Percentiles rank a stretch among this genome's conserved stretches.
Evolutionary conservation across 1,284 basidiomycete genomes (phyloP).

Genomic region (Rhodotorula sp.): DNA sequence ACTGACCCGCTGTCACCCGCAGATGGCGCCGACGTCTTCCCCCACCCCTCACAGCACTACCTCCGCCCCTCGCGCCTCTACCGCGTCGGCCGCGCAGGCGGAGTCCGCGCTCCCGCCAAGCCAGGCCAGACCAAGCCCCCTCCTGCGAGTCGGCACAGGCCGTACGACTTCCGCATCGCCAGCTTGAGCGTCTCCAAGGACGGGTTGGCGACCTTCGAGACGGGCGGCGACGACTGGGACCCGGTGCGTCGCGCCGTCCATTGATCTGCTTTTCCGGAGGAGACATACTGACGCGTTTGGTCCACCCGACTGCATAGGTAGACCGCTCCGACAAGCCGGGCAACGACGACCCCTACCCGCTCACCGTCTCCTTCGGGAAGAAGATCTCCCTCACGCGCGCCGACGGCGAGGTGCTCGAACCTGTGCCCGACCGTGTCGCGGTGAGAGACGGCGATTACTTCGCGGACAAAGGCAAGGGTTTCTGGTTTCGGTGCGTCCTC

Average conservation of each 20-base stretch:
- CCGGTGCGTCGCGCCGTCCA: neutral
- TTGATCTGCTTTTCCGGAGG: neutral
- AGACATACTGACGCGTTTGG: neutral
- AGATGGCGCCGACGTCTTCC: constrained; percentile 5
- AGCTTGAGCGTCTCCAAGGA: constrained; percentile 20
- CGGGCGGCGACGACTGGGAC: constrained; percentile 22
- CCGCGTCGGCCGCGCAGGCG: constrained; percentile 30
- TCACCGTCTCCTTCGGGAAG: constrained; percentile 12
- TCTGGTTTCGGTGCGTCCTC: constrained; percentile 19
- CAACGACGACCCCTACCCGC: constrained; percentile 31
- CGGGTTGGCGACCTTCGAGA: constrained; percentile 21
- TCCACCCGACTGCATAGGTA: neutral
- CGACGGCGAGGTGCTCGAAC: neutral
- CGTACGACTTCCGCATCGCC: constrained; percentile 35
- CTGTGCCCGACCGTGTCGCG: neutral
- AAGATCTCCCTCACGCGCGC: neutral
- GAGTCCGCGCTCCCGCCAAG: neutral
- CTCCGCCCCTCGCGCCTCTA: constrained; percentile 31
- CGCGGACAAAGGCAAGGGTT: neutral
- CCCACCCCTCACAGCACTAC: constrained; percentile 14
- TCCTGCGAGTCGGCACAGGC: neutral
- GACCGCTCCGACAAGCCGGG: constrained; percentile 14
- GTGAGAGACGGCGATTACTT: constrained; percentile 22
- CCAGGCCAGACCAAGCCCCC: neutral
- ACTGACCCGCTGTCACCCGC: neutral